Evolutionary conservation across 192 early-diverging fungal species (phyloP), one percentile per base, ranked within the genome.

Genomic region (Coemansia sp.): DNA sequence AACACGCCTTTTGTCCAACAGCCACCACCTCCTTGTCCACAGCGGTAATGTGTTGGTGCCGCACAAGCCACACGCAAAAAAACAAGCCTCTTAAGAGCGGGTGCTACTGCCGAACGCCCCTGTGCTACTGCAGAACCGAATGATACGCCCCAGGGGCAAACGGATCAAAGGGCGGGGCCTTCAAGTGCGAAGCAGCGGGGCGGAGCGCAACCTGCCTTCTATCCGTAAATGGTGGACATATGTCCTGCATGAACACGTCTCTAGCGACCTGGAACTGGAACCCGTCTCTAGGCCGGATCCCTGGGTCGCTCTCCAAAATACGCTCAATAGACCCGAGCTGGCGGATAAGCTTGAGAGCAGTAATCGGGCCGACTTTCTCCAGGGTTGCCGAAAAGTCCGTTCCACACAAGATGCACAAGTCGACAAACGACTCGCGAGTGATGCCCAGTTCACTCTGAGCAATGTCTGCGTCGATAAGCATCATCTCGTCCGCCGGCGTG

Each of bases 331-430:
- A 86, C 16, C 87, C 87, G 66, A 85, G 73, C 60, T 81, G 42
- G 39, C 69, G 73, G 8, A 92, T 79, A 38, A 88, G 69, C 16
- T 77, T 64, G n/a, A 82, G 77, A 10, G 91, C 91, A 6, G 71
- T 85, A 21, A 86, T 65, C 14, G 88, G 86, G 2, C 89, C 91
- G 35, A 92, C 84, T n/a, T 84, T 80, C 43, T 82, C 74, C 7
- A 92, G 74, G 1, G 83, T 90, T 7, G 82, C 78, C 37, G 84
- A 82, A 73, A 90, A 93, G 58, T 93, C 91, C 0, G 89, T 93
- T 26, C 89, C 91, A 60, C 89, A 91, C 20, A 93, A 68, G 43
- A 93, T 91, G 63, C 91, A 90, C 55, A 93, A 24, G 65, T 93
- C 89, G 6, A 88, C 58, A 66, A 90, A 92, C 6, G 79, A 70